Evolutionary conservation across 495 filamentous ascomycete species (phyloP).

Genomic region (Aspergillus wentii): DNA sequence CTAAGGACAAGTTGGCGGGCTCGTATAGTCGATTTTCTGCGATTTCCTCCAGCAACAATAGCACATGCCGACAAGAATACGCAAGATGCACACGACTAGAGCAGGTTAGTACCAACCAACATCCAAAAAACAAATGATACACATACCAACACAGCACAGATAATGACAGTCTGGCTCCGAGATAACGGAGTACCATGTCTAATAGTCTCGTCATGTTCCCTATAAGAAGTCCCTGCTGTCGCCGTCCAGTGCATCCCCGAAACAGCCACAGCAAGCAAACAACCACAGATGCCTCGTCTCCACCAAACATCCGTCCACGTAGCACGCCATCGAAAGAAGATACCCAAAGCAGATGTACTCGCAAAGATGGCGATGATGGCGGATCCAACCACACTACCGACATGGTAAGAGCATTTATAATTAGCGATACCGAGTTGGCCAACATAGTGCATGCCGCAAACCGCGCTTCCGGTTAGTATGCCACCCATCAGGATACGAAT

Average conservation of each 20-base stretch:
- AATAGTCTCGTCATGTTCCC: constrained; percentile 26
- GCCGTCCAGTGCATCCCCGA: constrained; percentile 90
- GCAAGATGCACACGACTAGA: constrained; percentile 55
- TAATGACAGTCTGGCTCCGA: constrained; percentile 55
- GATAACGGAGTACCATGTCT: constrained; percentile 32
- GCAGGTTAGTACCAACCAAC: constrained; percentile 10
- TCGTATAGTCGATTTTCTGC: constrained; percentile 52
- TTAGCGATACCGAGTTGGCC: constrained; percentile 79
- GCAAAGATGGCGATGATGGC: constrained; percentile 66
- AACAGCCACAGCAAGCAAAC: constrained; percentile 65
- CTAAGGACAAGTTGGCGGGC: constrained; percentile 77
- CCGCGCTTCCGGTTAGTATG: constrained; percentile 61
- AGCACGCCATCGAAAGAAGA: constrained; percentile 76
- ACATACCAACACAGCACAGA: constrained; percentile 61
- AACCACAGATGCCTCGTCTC: constrained; percentile 62
- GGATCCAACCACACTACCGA: constrained; percentile 60
- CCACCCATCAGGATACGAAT: constrained; percentile 59
- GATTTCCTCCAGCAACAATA: constrained; percentile 50
- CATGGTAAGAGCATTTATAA: constrained; percentile 57
- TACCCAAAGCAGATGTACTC: constrained; percentile 57
- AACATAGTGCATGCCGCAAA: constrained; percentile 89
- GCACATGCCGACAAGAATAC: constrained; percentile 52
- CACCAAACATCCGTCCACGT: constrained; percentile 76
- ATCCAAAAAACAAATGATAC: neutral
- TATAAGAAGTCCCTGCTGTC: constrained; percentile 63